Conservation (phyloP, 192 early-diverging fungal genomes). For the Bifiguratus adelaidae region DNA sequence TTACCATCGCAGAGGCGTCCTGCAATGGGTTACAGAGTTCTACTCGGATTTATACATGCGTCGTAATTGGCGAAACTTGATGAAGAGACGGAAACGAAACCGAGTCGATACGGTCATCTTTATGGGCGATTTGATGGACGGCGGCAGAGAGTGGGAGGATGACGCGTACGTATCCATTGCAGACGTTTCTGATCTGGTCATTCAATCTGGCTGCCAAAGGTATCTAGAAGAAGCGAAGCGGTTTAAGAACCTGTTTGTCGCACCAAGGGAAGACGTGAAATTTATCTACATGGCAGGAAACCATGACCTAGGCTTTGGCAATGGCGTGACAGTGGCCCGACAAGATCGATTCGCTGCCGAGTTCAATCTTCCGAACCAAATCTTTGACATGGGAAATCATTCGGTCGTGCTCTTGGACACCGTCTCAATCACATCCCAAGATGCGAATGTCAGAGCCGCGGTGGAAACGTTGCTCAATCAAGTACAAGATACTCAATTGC, state of each 20-base stretch:
- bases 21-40: conserved; percentile 54
- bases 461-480: neutral
- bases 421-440: conserved; percentile 42
- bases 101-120: conserved; percentile 46
- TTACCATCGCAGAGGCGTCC: conserved; percentile 57
- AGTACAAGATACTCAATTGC: conserved; percentile 14
- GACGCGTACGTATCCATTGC: conserved; percentile 2
- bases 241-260: conserved; percentile 16
- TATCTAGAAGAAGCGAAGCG: conserved; percentile 45
- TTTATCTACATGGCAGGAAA: conserved; percentile 74
- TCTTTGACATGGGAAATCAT: conserved; percentile 42
- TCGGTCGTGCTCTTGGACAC: conserved; percentile 68
- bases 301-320: conserved; percentile 86
- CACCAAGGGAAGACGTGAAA: conserved; percentile 12
- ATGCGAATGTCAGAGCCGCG: conserved; percentile 10
- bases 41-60: conserved; percentile 83
- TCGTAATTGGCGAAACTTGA: conserved; percentile 57
- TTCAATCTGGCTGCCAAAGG: no score
- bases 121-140: conserved; percentile 83
- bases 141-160: conserved; percentile 51
- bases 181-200: no score
- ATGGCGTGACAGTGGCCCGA: conserved; percentile 28
- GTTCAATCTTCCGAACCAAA: conserved; percentile 47
- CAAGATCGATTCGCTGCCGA: conserved; percentile 30
- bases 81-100: no score